Evolutionary conservation across 2,329 filamentous ascomycete genomes (phyloP), one percentile per base, ranked within the genome.

Genomic region (Claviceps sorghi): DNA sequence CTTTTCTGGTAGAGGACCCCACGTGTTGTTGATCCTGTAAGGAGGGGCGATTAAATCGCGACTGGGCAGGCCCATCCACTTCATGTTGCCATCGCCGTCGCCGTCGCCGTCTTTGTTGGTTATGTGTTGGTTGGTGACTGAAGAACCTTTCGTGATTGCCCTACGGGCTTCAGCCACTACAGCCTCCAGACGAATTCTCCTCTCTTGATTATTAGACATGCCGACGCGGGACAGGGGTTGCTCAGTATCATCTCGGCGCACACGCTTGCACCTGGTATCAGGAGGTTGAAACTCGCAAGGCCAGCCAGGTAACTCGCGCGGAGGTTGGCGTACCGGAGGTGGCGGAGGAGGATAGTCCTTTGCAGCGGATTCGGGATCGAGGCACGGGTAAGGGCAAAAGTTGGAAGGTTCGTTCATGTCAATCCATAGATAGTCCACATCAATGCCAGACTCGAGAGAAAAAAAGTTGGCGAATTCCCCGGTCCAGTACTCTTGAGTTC

Each of bases 371-470:
- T 78, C 2, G 82, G 61, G 2, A 57, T 58, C 40, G 7, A 57
- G 58, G 8, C 59, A 59, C 0, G 61, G 59, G 46, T 60, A 63
- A 6, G 58, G 57, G 1, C 60, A 67, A 49, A 67, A 67, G 58
- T 65, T 66, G 26, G 62, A 57, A 0, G 63, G 62, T 26, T 66
- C 64, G 72, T 77, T 73, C 77, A 81, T 81, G 60, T 87, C 84
- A 53, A 86, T 86, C 83, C 85, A 89, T 1, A 90, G 69, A 1
- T 76, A 86, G 56, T 90, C 86, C 48, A 90, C 83, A 57, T 90
- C 78, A 5, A 90, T 73, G 13, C 86, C 86, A 1, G 69, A 73
- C 0, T 78, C 69, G 0, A 78, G 68, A 53, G 74, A 67, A 65
- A 90, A 88, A 69, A 86, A 87, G 8, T 0, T 62, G 63, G 0